A percentile compares a stretch with the other conserved stretches of the same genome.
Evolutionary conservation across 148 eudicot genomes (phyloP).

Genomic region (Chenopodium album): DNA sequence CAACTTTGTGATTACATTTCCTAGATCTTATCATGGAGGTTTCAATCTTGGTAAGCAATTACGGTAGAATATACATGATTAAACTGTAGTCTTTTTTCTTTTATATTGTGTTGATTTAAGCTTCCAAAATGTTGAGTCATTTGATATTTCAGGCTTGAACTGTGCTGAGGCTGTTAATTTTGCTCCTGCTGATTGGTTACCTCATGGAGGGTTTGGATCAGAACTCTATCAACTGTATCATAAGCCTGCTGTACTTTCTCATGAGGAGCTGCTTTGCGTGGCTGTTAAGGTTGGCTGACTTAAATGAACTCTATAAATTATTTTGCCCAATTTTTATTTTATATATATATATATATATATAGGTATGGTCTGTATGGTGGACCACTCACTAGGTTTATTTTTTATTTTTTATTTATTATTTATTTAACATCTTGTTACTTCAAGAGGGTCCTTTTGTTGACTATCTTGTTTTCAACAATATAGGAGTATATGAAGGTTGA

Average conservation of each 20-base stretch:
- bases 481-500: neutral
- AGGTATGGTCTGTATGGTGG: neutral
- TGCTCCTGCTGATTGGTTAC: constrained; percentile 99
- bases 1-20: constrained; percentile 96
- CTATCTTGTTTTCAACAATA: neutral
- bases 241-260: constrained; percentile 91
- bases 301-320: neutral
- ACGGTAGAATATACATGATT: constrained; percentile 5
- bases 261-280: constrained; percentile 94
- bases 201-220: constrained; percentile 95
- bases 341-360: no score
- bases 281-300: constrained; percentile 66
- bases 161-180: constrained; percentile 99
- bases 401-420: no score
- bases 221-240: constrained; percentile 84
- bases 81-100: constrained; percentile 2
- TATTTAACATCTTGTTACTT: neutral
- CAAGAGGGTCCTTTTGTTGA: neutral
- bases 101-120: constrained; percentile 18
- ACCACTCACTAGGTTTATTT: neutral
- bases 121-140: constrained; percentile 13
- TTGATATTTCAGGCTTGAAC: constrained; percentile 64
- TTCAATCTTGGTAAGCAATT: constrained; percentile 79
- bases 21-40: constrained; percentile 97
- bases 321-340: neutral